These are phyloP conservation scores for Vararia minispora DNA, from an alignment of 768 basidiomycete species.

Conservation along the genomic window DNA sequence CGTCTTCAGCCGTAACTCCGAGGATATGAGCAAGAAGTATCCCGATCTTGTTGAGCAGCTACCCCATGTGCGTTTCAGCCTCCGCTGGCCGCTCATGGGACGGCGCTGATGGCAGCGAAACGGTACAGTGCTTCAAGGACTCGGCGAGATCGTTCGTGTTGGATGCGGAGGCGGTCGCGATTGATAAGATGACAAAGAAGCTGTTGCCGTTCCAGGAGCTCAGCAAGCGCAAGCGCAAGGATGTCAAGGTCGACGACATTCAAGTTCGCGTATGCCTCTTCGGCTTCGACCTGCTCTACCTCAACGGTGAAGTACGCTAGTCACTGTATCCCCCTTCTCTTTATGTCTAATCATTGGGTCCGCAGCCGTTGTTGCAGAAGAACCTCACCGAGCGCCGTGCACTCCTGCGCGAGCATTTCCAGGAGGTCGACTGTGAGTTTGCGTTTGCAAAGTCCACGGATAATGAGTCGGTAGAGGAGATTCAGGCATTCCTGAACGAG, in stretches of 20 bases:
- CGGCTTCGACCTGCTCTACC: conserved; percentile 90
- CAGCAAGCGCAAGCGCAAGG: conserved; percentile 89
- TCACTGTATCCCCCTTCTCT: not conserved
- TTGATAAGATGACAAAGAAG: conserved; percentile 73
- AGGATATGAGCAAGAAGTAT: conserved; percentile 99
- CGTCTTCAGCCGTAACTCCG: conserved; percentile 96
- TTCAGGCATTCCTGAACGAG: conserved; percentile 88
- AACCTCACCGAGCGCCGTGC: conserved; percentile 66
- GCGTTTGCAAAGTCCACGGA: conserved; percentile 89
- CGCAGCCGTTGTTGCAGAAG: conserved; percentile 72
- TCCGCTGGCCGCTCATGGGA: not conserved
- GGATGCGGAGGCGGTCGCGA: conserved; percentile 94
- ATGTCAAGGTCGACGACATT: conserved; percentile 96
- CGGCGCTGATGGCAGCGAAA: not conserved
- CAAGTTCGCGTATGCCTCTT: conserved; percentile 94
- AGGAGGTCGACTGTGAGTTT: conserved; percentile 79
- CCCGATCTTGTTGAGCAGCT: conserved; percentile 95
- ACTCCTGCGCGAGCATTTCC: conserved; percentile 71
- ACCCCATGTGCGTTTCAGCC: conserved; percentile 45
- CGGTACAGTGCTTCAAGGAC: conserved; percentile 68
- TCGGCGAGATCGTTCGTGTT: conserved; percentile 84
- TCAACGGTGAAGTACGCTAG: conserved; percentile 84
- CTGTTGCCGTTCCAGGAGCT: conserved; percentile 98
- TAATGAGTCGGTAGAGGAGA: conserved; percentile 82
- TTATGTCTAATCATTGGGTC: not conserved